Evolutionary conservation across 352 stramenopile genomes (phyloP).

Genomic region (Globisporangium nagaii): DNA sequence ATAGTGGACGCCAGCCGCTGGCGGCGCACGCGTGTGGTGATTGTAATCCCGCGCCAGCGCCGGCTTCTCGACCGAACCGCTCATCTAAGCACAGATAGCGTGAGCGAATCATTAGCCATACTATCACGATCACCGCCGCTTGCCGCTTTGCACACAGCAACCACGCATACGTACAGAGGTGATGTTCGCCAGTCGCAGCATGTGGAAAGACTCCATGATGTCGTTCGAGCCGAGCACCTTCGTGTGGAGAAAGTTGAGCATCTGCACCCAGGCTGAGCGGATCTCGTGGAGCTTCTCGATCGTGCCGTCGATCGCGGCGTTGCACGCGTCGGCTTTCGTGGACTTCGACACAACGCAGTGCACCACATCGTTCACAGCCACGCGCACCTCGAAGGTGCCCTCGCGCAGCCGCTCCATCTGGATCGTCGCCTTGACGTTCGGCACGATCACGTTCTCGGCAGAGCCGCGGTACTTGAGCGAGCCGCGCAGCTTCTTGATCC

Average conservation of each 20-base stretch:
- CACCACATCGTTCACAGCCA: conserved; percentile 65
- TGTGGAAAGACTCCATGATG: conserved; percentile 51
- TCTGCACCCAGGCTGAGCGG: conserved; percentile 48
- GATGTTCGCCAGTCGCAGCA: conserved; percentile 62
- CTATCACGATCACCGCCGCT: no score
- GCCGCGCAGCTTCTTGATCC: conserved; percentile 45
- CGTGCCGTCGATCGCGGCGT: conserved; percentile 56
- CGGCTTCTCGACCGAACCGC: conserved; percentile 25
- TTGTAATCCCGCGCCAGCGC: conserved; percentile 1
- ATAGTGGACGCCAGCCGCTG: conserved; percentile 19
- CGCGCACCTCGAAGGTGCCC: conserved; percentile 48
- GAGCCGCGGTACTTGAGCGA: conserved; percentile 58
- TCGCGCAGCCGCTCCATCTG: conserved; percentile 54
- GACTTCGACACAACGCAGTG: conserved; percentile 28
- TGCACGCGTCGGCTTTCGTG: conserved; percentile 57
- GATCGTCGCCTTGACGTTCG: conserved; percentile 68
- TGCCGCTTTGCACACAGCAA: no score
- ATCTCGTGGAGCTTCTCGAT: conserved; percentile 46
- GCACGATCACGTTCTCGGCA: conserved; percentile 40
- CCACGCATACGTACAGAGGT: conserved; percentile 55
- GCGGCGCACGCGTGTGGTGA: background rate
- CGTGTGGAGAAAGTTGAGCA: conserved; percentile 69
- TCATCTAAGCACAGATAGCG: conserved; percentile 26
- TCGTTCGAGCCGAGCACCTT: conserved; percentile 46
- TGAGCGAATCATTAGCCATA: no score